These are phyloP conservation scores for Fusarium udum DNA, from an alignment of 2,329 filamentous ascomycete species.

Conservation along the genomic window DNA sequence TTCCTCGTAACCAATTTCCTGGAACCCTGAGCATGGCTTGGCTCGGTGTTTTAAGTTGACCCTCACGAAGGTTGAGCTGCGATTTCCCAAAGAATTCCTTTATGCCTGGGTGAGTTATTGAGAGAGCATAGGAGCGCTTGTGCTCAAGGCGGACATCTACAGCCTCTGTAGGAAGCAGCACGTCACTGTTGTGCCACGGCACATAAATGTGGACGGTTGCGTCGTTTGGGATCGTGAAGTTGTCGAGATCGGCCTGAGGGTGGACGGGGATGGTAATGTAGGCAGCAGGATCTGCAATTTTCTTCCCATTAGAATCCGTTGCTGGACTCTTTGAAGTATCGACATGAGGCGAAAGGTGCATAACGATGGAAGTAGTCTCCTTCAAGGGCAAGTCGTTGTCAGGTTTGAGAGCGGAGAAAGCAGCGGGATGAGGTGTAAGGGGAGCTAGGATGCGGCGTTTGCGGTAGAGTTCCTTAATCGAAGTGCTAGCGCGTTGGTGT, in stretches of 20 bases:
- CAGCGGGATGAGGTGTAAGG: slow-evolving; percentile 57
- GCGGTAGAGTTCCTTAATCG: slow-evolving; percentile 1
- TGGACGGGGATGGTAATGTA: slow-evolving; percentile 47
- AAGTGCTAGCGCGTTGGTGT: slow-evolving; percentile 39
- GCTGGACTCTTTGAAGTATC: slow-evolving; percentile 17
- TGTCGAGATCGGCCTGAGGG: slow-evolving; percentile 40
- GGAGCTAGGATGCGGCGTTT: slow-evolving; percentile 55
- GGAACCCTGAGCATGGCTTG: slow-evolving; percentile 28
- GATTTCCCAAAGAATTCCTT: slow-evolving; percentile 56
- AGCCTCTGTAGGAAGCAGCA: slow-evolving; percentile 56
- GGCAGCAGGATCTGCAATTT: slow-evolving; percentile 34
- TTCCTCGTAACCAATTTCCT: slow-evolving; percentile 2
- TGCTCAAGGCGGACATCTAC: slow-evolving; percentile 60
- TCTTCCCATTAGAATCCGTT: background rate
- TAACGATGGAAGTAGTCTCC: slow-evolving; percentile 51
- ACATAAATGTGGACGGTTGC: slow-evolving; percentile 47
- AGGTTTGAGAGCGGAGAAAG: slow-evolving; percentile 51
- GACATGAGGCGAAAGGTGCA: slow-evolving; percentile 55
- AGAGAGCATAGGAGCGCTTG: slow-evolving; percentile 51
- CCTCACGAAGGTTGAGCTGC: slow-evolving; percentile 56
- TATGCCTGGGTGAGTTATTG: slow-evolving; percentile 49
- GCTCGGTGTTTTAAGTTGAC: slow-evolving; percentile 54
- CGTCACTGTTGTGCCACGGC: slow-evolving; percentile 49
- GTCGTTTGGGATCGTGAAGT: slow-evolving; percentile 44
- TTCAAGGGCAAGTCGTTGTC: slow-evolving; percentile 42